phyloP scores from a whole-genome alignment of 805 yeast genomes.

The Candida dendrica region DNA sequence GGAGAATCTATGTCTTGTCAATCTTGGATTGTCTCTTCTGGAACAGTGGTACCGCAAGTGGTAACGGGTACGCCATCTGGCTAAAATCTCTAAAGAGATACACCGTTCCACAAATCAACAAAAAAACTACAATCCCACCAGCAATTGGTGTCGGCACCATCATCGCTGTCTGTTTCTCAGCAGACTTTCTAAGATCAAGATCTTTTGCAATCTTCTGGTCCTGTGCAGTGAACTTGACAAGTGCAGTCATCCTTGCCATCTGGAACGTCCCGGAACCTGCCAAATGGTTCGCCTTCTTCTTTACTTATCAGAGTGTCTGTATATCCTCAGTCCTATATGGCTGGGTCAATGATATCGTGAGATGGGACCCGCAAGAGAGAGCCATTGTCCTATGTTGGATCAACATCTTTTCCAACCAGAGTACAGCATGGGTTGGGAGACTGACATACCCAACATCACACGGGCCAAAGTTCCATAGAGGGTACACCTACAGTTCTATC shows the following conservation, averaged over 20 bases:
- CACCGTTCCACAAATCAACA: conserved; percentile 30
- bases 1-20: conserved; percentile 50
- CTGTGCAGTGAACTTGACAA: conserved; percentile 36
- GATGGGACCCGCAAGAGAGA: conserved; percentile 45
- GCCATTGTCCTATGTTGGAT: conserved; percentile 41
- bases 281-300: conserved; percentile 41
- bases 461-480: conserved; percentile 48
- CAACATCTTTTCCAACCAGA: conserved; percentile 44
- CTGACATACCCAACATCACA: conserved; percentile 31
- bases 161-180: conserved; percentile 5
- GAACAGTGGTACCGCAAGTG: conserved; percentile 43
- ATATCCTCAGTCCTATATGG: conserved; percentile 51
- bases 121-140: conserved; percentile 34
- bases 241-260: conserved; percentile 38
- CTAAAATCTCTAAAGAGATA: conserved; percentile 34
- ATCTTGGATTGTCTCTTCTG: conserved; percentile 48
- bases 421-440: conserved; percentile 43
- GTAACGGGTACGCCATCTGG: conserved; percentile 37
- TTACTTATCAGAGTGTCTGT: conserved; percentile 29
- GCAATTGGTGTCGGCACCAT: conserved; percentile 15
- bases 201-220: conserved; percentile 37
- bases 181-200: conserved; percentile 32
- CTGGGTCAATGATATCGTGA: conserved; percentile 52
- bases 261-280: conserved; percentile 44
- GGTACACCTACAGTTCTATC: conserved; percentile 36